Conservation (phyloP, 2,329 filamentous ascomycete species). For the Neopestalotiopsis sp. region DNA sequence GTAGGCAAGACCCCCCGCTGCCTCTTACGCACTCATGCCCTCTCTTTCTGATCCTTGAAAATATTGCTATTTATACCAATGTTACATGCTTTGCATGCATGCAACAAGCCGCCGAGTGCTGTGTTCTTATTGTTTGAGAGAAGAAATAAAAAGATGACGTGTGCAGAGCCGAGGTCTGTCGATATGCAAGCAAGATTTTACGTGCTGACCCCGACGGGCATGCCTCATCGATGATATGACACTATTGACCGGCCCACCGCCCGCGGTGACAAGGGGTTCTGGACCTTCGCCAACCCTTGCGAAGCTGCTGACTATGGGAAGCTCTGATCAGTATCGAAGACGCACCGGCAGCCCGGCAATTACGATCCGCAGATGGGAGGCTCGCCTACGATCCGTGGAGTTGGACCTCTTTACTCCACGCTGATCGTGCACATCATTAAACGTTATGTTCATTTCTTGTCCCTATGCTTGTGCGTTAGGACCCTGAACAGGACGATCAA, state of each 20-base stretch:
- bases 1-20: background rate
- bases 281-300: background rate
- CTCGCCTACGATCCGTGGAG: background rate
- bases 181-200: background rate
- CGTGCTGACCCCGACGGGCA: background rate
- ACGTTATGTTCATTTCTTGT: background rate
- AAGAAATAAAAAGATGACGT: background rate
- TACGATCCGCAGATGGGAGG: background rate
- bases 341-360: background rate
- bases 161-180: slow-evolving; percentile 1
- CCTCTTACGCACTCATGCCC: background rate
- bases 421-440: background rate
- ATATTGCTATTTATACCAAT: background rate
- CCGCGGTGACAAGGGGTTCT: background rate
- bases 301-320: background rate
- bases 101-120: background rate
- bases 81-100: background rate
- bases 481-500: background rate
- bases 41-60: background rate
- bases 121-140: background rate
- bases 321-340: background rate
- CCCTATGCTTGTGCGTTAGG: background rate
- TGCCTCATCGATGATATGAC: slow-evolving; percentile 2
- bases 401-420: background rate
- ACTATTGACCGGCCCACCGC: background rate